Percentiles rank a stretch among this genome's conserved stretches.
phyloP scores from a whole-genome alignment of 805 yeast genomes.

The Myxozyma nipponensis region DNA sequence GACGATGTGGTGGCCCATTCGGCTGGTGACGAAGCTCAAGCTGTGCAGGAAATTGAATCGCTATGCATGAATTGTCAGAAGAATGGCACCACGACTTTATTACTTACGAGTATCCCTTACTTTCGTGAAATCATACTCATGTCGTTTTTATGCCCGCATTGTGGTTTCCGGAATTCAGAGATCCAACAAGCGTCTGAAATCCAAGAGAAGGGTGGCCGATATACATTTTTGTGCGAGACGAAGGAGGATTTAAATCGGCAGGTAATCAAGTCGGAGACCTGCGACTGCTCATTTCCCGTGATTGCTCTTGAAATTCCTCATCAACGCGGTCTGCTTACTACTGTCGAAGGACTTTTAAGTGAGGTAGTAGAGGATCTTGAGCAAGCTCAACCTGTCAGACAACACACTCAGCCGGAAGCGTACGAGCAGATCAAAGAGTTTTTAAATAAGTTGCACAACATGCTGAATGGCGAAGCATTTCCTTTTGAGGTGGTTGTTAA shows the following conservation, averaged over 20 bases:
- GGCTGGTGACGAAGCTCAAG: slow-evolving; percentile 83
- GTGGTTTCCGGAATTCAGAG: slow-evolving; percentile 86
- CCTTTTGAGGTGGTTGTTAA: slow-evolving; percentile 79
- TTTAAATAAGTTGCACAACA: slow-evolving; percentile 54
- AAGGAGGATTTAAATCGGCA: slow-evolving; percentile 80
- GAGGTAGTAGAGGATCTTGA: slow-evolving; percentile 81
- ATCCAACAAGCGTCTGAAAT: slow-evolving; percentile 93
- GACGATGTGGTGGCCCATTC: slow-evolving; percentile 44
- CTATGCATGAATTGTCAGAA: slow-evolving; percentile 94
- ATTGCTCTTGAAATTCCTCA: slow-evolving; percentile 94
- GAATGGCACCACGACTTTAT: slow-evolving; percentile 74
- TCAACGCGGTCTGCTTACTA: slow-evolving; percentile 87
- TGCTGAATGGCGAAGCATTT: slow-evolving; percentile 62
- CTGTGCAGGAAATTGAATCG: slow-evolving; percentile 92
- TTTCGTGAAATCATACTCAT: slow-evolving; percentile 87
- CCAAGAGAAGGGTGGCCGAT: slow-evolving; percentile 81
- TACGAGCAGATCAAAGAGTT: slow-evolving; percentile 70
- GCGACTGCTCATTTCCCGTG: slow-evolving; percentile 73
- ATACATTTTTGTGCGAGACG: slow-evolving; percentile 61
- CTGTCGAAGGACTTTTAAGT: slow-evolving; percentile 79
- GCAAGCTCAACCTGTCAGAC: slow-evolving; percentile 77
- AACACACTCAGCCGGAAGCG: slow-evolving; percentile 66
- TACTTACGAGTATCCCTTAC: slow-evolving; percentile 85
- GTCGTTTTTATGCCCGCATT: slow-evolving; percentile 95
- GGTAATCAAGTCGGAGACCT: slow-evolving; percentile 85